A percentile compares a stretch with the other conserved stretches of the same genome.
These are phyloP conservation scores for Nemania bipapillata DNA, from an alignment of 2,329 filamentous ascomycete genomes.

Conservation along the genomic window DNA sequence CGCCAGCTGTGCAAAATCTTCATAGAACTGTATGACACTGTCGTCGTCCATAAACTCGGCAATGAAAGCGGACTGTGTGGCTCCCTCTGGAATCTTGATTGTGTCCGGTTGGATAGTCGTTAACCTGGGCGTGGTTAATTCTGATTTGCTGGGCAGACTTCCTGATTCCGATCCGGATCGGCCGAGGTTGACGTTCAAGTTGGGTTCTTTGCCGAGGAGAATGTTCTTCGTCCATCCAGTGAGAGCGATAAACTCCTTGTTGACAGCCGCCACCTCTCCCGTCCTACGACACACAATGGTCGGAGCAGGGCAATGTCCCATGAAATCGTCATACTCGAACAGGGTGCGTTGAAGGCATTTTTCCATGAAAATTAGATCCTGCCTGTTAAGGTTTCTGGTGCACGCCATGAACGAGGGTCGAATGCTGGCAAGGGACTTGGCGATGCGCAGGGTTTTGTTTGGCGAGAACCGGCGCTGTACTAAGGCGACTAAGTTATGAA, in stretches of 20 bases:
- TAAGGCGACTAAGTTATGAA: constrained; percentile 86
- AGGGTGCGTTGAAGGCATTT: constrained; percentile 94
- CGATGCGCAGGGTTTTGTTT: constrained; percentile 82
- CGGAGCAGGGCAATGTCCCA: constrained; percentile 86
- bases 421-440: constrained; percentile 86
- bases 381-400: constrained; percentile 84
- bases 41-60: constrained; percentile 94
- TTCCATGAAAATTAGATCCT: constrained; percentile 97
- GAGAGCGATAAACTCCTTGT: constrained; percentile 95
- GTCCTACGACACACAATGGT: constrained; percentile 92
- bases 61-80: constrained; percentile 83
- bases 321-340: constrained; percentile 92
- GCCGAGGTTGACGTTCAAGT: constrained; percentile 84
- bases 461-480: constrained; percentile 81
- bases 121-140: constrained; percentile 64
- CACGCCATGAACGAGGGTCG: constrained; percentile 93
- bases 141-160: constrained; percentile 57
- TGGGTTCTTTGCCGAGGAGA: constrained; percentile 85
- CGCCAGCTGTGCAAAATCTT: constrained; percentile 90
- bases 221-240: constrained; percentile 95
- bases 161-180: constrained; percentile 60
- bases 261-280: constrained; percentile 92
- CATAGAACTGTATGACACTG: constrained; percentile 92
- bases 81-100: constrained; percentile 57
- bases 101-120: constrained; percentile 58